These are phyloP conservation scores for Bruguiera hainesii DNA, from an alignment of 441 rosid species.

Conservation along the genomic window DNA sequence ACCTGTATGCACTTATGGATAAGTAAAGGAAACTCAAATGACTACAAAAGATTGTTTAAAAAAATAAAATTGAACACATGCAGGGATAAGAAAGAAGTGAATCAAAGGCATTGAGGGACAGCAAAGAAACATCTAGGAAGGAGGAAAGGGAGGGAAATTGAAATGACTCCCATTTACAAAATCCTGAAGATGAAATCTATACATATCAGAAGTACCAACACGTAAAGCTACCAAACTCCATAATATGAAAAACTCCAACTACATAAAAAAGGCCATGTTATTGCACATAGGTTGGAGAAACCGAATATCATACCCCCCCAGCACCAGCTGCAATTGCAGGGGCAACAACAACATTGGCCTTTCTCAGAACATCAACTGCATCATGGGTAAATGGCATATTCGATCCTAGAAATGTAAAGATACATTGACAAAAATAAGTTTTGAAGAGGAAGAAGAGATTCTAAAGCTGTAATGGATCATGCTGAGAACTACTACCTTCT, in stretches of 20 bases:
- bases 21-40: too few relatives aligned
- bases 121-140: too few relatives aligned
- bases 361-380: constrained; percentile 85
- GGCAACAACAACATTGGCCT: constrained; percentile 86
- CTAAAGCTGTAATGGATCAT: constrained; percentile 14
- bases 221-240: not conserved
- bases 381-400: constrained; percentile 98
- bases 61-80: too few relatives aligned
- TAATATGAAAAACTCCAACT: not conserved
- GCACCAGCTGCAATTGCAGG: constrained; percentile 99
- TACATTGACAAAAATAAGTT: not conserved
- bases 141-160: too few relatives aligned
- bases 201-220: not conserved
- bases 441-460: constrained; percentile 7
- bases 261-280: not conserved
- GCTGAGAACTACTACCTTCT: constrained; percentile 60
- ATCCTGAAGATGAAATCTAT: too few relatives aligned
- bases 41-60: too few relatives aligned
- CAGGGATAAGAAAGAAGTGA: too few relatives aligned
- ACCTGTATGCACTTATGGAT: too few relatives aligned
- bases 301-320: constrained; percentile 70
- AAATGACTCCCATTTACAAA: too few relatives aligned
- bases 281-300: constrained; percentile 6
- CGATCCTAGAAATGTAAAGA: constrained; percentile 50
- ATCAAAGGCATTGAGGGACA: too few relatives aligned